Evolutionary conservation across 2,329 filamentous ascomycete genomes (phyloP).

Genomic region (Pezicula carpinea): DNA sequence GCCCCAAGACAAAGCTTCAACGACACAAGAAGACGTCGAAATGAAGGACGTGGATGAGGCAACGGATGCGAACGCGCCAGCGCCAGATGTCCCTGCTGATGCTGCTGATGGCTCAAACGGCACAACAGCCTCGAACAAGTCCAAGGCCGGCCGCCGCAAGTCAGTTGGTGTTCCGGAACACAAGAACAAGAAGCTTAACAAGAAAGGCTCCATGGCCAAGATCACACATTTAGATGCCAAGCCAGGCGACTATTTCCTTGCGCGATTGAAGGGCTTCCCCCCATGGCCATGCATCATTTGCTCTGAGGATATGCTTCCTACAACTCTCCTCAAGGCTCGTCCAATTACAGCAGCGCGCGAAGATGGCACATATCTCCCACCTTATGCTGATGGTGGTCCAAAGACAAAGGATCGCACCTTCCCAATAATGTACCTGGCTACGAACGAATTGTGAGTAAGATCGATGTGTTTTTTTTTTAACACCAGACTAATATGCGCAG

Average conservation of each 20-base stretch:
- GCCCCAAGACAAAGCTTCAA: slow-evolving; percentile 16
- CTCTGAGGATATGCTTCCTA: slow-evolving; percentile 89
- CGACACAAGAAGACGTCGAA: slow-evolving; percentile 24
- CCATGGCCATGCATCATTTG: slow-evolving; percentile 93
- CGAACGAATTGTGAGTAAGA: slow-evolving; percentile 89
- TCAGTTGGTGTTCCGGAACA: slow-evolving; percentile 62
- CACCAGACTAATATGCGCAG: slow-evolving; percentile 42
- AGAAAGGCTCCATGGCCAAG: slow-evolving; percentile 75
- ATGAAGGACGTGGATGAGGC: slow-evolving; percentile 30
- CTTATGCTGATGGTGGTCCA: slow-evolving; percentile 84
- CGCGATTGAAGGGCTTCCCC: slow-evolving; percentile 90
- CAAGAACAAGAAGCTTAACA: slow-evolving; percentile 77
- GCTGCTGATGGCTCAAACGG: slow-evolving; percentile 21
- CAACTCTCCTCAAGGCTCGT: slow-evolving; percentile 68
- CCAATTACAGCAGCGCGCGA: slow-evolving; percentile 77
- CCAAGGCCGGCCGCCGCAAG: slow-evolving; percentile 61
- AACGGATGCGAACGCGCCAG: no score
- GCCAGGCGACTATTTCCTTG: slow-evolving; percentile 87
- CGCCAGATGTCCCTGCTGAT: slow-evolving; percentile 20
- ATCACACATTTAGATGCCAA: slow-evolving; percentile 72
- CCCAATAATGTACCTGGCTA: slow-evolving; percentile 90
- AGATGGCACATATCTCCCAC: slow-evolving; percentile 83
- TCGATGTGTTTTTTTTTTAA: not conserved
- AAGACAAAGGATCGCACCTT: slow-evolving; percentile 81
- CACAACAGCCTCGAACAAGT: slow-evolving; percentile 36